Base-by-base conservation (phyloP, 1,284 basidiomycete species). In the Volvariella surrecta region DNA sequence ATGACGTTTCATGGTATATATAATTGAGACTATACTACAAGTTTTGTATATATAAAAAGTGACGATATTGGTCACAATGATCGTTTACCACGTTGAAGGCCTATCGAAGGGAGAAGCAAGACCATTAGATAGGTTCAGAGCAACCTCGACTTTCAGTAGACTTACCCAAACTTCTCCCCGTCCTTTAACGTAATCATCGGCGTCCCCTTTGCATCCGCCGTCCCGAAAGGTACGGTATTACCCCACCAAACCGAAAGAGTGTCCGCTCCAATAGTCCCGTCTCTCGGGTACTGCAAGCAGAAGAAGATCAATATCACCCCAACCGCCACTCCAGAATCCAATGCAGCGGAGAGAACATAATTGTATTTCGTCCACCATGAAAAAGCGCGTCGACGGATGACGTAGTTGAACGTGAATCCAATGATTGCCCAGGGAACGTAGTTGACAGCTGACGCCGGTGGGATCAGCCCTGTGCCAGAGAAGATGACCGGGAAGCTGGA, bases 181-280 rank as follows among this genome's bases (percentile, higher is more conserved):
- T 52, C 39, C 2, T 54, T 39, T 11, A 60, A 47, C 17, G 40
- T 52, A 31, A 54, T 50, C 39, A 63, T 38, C 3, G 63, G 57
- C 17, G 54, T 61, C 7, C 58, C 62, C 16, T 43, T 18, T 2
- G 47, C 55, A 46, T 66, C 64, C 10, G 61, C 63, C 8, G 58
- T 64, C 6, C 49, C 53, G 20, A 51, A 50, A 20, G 55, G 55
- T 15, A 66, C 59, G 32, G 65, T 74, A 50, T 86, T 86, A 13
- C 84, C 84, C 84, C 83, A 87, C 84, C 83, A 87, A 2, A 44
- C 44, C 49, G 75, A 73, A 37, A 86, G 60, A 1, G 55, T 79
- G 39, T 66, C 59, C 22, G 50, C 18, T 18, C 82, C 81, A 50
- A 86, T 82, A 9, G 58, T 60, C n/a, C 77, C 79, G 47, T 81